Evolutionary conservation across 2,329 filamentous ascomycete genomes (phyloP), one percentile per base, ranked within the genome.

Genomic region (Aspergillus sp.): DNA sequence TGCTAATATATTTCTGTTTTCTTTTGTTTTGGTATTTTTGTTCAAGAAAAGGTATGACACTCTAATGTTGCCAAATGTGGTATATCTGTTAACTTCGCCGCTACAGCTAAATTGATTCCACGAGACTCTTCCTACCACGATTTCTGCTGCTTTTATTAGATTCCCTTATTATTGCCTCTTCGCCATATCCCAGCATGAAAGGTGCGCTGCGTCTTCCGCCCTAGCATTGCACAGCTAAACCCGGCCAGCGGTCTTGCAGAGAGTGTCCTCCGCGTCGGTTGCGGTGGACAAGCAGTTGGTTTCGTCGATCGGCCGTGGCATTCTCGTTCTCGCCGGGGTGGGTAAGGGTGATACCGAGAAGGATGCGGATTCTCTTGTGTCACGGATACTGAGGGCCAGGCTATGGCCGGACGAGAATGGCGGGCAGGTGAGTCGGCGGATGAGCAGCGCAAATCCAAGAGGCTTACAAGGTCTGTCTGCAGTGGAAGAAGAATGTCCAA

Each of bases 191-290:
- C 27, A 47, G 33, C 36, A 63, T 65, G 63, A 66, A 66, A 54
- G 60, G 62, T 65, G 43, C 36, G 51, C 39, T 30, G 25, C 10
- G 7, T 15, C n/a, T 10, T 16, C 24, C 10, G n/a, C 11, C 12
- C 24, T 13, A 7, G 24, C 29, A 15, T 16, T 30, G 30, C 24
- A 30, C 30, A 24, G 24, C 41, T 46, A 36, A 45, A 5, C 4
- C 4, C 7, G n/a, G 5, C 33, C 52, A 95, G 91, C 86, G 33
- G 84, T 98, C 39, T 67, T 96, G 33, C 91, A 98, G 63, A 77
- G 91, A 44, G 91, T 98, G 32, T 77, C 94, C 39, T 96, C 88
- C 26, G 89, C 89, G 39, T 95, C 89, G 5, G 91, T 98, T 49
- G 91, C 86, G 1, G 89, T 98, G 32, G 88, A 98, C 55, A 82